A percentile compares a stretch with the other conserved stretches of the same genome.
These are phyloP conservation scores for Inosperma sp. DNA, from an alignment of 768 basidiomycete genomes.

Conservation along the genomic window DNA sequence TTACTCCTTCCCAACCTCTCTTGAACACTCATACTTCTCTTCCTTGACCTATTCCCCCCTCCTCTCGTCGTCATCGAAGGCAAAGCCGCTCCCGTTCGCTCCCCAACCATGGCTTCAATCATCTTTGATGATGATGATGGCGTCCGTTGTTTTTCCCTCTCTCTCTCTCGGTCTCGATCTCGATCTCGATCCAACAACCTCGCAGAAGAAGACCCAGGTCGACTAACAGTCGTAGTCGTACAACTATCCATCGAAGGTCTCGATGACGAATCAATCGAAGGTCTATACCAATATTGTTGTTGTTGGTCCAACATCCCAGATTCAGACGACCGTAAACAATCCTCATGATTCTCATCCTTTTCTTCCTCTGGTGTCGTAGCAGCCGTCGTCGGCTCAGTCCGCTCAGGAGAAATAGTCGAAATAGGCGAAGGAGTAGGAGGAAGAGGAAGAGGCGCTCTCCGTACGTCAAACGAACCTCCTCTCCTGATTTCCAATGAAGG, in stretches of 20 bases:
- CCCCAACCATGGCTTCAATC: conserved; percentile 13
- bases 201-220: conserved; percentile 16
- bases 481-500: conserved; percentile 24
- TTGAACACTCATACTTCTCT: conserved; percentile 67
- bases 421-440: conserved; percentile 8
- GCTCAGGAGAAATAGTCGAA: not conserved
- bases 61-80: not conserved
- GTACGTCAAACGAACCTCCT: conserved; percentile 18
- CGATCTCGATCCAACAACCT: conserved; percentile 13
- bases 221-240: not conserved
- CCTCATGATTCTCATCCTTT: not conserved
- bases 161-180: no score
- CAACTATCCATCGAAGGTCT: conserved; percentile 17
- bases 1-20: no score
- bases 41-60: conserved; percentile 51
- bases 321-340: no score
- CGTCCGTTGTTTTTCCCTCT: no score
- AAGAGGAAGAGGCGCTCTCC: conserved; percentile 11
- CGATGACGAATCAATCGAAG: conserved; percentile 19
- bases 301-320: no score
- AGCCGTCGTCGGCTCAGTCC: not conserved
- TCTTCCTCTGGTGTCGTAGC: conserved; percentile 1
- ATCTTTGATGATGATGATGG: conserved; percentile 20
- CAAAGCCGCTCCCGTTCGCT: no score
- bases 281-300: no score